These are phyloP conservation scores for Leccinum colubrinum DNA, from an alignment of 1,284 basidiomycete species.

Conservation along the genomic window DNA sequence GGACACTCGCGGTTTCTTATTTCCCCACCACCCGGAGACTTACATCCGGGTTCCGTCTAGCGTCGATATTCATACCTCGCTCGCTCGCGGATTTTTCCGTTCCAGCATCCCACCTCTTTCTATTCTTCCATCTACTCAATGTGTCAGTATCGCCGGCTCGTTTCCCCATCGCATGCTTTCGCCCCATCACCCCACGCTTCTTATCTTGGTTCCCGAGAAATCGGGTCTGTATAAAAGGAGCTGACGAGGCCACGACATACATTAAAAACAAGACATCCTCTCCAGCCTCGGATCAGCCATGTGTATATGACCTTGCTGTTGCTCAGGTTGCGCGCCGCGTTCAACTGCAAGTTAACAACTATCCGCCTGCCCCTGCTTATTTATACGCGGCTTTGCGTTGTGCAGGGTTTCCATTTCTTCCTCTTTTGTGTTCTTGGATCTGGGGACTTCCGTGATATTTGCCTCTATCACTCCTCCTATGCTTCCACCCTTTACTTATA, in stretches of 20 bases:
- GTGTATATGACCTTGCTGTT: constrained; percentile 34
- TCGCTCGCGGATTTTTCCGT: constrained; percentile 27
- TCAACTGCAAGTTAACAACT: constrained; percentile 20
- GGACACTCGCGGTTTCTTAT: constrained; percentile 36
- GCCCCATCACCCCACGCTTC: constrained; percentile 39
- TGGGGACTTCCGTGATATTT: constrained; percentile 38
- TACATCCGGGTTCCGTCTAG: constrained; percentile 34
- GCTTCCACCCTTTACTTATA: constrained; percentile 18
- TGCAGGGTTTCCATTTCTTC: constrained; percentile 35
- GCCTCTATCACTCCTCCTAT: constrained; percentile 16
- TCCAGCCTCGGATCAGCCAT: constrained; percentile 27
- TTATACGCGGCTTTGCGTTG: constrained; percentile 39
- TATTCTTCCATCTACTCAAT: constrained; percentile 31
- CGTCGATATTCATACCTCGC: constrained; percentile 51
- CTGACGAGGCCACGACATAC: constrained; percentile 21
- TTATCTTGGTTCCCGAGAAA: constrained; percentile 32
- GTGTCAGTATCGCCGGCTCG: constrained; percentile 44
- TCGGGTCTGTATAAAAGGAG: constrained; percentile 37
- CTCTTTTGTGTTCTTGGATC: constrained; percentile 44
- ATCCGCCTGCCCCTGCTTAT: constrained; percentile 36
- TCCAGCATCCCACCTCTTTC: constrained; percentile 23
- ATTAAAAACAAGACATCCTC: constrained; percentile 28
- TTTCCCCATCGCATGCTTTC: constrained; percentile 42
- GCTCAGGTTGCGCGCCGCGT: constrained; percentile 27
- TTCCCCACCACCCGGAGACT: constrained; percentile 15